Base-by-base conservation (phyloP, 345 rosid genomes). In the Pugionium dolabratum region DNA sequence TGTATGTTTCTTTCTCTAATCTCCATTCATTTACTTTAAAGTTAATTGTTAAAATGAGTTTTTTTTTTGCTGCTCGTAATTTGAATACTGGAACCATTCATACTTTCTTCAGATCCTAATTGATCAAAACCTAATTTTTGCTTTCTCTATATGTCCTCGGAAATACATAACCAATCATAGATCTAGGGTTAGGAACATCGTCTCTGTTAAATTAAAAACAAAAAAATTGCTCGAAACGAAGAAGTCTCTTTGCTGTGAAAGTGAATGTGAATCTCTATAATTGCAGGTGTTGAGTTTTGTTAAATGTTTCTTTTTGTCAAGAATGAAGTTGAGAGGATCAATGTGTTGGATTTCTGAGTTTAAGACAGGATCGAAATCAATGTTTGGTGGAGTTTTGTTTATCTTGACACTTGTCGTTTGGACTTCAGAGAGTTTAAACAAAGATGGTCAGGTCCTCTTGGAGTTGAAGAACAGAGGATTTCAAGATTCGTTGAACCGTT, bases 361-460 rank as follows among this genome's bases (percentile, higher is more conserved):
- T 45, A 66, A 31, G 50, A 66, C 31, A 50, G 49, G 29, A 51
- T 7, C 61, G 51, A 44, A 44, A 26, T 37, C 44, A 32, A 39
- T 74, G 60, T 49, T 75, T 69, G 47, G 47, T 70, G 29, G 80
- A 52, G 51, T 64, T 79, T 41, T 62, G 81, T 40, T 82, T 40
- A 64, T 76, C 33, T 54, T 69, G 6, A 26, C 77, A 49, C 73
- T 84, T 50, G n/a, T 84, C 62, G 61, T 85, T 66, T 72, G 73
- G 71, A 64, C 64, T 57, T 72, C 86, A 9, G 64, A 80, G 2
- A 81, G 91, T 26, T 77, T 93, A 56, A 88, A 84, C 71, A 69
- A 71, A 4, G 97, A 93, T 62, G 97, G 97, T 37, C 87, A 77
- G 49, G 58, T 62, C 66, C 87, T 93, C 9, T 45, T 90, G 30